A percentile compares a stretch with the other conserved stretches of the same genome.
These are phyloP conservation scores for Phytophthora pistaciae DNA, from an alignment of 352 stramenopile species.

Conservation along the genomic window DNA sequence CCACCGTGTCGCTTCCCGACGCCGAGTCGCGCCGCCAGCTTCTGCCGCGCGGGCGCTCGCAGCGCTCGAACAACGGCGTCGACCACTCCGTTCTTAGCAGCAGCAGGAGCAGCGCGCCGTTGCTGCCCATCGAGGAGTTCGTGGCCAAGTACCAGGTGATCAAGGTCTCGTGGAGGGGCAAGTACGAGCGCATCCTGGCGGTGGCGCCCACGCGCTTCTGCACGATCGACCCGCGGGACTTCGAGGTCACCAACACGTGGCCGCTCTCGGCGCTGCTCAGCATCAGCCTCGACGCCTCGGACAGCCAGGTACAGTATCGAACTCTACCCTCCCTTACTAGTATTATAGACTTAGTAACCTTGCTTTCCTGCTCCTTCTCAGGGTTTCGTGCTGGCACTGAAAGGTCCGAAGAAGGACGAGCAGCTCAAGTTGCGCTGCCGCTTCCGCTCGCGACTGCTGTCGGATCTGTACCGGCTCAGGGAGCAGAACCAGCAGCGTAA, in stretches of 20 bases:
- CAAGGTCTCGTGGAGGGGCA: slow-evolving; percentile 86
- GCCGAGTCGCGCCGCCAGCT: slow-evolving; percentile 32
- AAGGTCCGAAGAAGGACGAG: slow-evolving; percentile 87
- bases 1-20: slow-evolving; percentile 20
- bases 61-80: background rate
- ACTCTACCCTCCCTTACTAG: too few species aligned
- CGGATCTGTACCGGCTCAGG: slow-evolving; percentile 79
- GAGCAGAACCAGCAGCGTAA: slow-evolving; percentile 58
- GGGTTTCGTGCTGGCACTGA: slow-evolving; percentile 71
- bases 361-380: slow-evolving; percentile 9
- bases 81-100: background rate
- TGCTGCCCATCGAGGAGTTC: slow-evolving; percentile 80
- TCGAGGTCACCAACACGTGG: slow-evolving; percentile 91
- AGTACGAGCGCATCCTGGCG: slow-evolving; percentile 90
- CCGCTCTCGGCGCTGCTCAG: slow-evolving; percentile 62
- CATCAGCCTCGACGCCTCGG: slow-evolving; percentile 67
- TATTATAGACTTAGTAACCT: background rate
- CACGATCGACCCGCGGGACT: slow-evolving; percentile 88
- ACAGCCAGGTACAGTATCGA: slow-evolving; percentile 38
- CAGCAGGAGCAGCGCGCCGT: slow-evolving; percentile 3
- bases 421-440: slow-evolving; percentile 82
- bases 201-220: slow-evolving; percentile 82
- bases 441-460: slow-evolving; percentile 81
- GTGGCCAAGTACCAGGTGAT: slow-evolving; percentile 87
- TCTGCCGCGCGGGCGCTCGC: slow-evolving; percentile 1